Percentiles rank a stretch among this genome's conserved stretches.
phyloP scores from a whole-genome alignment of 1,284 basidiomycete species.

The Vanrija sp. region DNA sequence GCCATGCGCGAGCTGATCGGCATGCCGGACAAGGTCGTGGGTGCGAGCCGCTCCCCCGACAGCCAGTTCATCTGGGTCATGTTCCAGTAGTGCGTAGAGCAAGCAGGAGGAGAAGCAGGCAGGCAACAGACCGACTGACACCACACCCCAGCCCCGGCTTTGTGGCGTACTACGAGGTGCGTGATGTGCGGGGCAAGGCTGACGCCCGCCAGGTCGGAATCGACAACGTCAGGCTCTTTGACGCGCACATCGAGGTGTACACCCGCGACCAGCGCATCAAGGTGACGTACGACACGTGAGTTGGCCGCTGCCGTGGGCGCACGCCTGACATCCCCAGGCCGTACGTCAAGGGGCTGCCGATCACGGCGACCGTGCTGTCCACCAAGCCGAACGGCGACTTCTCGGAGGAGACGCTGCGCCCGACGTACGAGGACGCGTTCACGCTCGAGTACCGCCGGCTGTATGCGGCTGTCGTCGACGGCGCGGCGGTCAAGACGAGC shows the following conservation, averaged over 20 bases:
- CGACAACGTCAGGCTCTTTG: slow-evolving; percentile 49
- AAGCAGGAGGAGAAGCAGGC: no score
- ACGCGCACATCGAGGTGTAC: slow-evolving; percentile 51
- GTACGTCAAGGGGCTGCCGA: slow-evolving; percentile 50
- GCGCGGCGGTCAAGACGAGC: slow-evolving; percentile 34
- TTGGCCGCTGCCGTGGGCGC: background rate
- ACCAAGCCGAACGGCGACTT: slow-evolving; percentile 35
- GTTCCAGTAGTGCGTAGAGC: slow-evolving; percentile 15
- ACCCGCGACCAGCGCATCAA: slow-evolving; percentile 46
- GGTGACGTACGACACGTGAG: slow-evolving; percentile 49
- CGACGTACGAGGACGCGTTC: slow-evolving; percentile 50
- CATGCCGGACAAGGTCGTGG: slow-evolving; percentile 39
- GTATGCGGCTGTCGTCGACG: slow-evolving; percentile 34
- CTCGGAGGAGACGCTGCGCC: slow-evolving; percentile 35
- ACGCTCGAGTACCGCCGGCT: slow-evolving; percentile 43
- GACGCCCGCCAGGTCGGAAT: slow-evolving; percentile 29
- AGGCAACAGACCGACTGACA: no score
- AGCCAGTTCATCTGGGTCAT: slow-evolving; percentile 9
- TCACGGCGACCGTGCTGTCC: slow-evolving; percentile 42
- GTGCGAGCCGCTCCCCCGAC: slow-evolving; percentile 22
- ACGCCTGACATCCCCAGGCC: slow-evolving; percentile 28
- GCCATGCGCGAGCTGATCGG: slow-evolving; percentile 51
- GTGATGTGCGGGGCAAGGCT: no score
- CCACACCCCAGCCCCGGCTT: slow-evolving; percentile 21
- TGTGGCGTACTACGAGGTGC: slow-evolving; percentile 37